Evolutionary conservation across 2,329 filamentous ascomycete species (phyloP).

Genomic region (Penicillium oxalicum): DNA sequence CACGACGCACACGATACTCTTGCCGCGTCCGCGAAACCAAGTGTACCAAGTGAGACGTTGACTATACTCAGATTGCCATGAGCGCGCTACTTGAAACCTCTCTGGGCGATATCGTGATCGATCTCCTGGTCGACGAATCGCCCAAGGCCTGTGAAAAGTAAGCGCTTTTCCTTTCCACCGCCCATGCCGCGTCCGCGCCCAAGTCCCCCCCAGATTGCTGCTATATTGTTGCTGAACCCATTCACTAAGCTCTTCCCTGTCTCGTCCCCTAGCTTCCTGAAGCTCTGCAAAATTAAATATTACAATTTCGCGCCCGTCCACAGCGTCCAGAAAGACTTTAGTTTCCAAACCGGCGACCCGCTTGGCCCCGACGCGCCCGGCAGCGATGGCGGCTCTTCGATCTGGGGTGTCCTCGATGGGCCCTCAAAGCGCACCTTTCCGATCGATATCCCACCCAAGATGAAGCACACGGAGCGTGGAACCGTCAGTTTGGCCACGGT

Average conservation of each 20-base stretch:
- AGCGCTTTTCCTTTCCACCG: slow-evolving; percentile 34
- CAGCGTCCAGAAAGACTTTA: slow-evolving; percentile 89
- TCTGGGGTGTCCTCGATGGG: slow-evolving; percentile 77
- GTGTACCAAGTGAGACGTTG: too few relatives aligned
- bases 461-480: slow-evolving; percentile 82
- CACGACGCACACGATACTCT: too few relatives aligned
- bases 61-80: slow-evolving; percentile 49
- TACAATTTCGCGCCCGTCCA: slow-evolving; percentile 96
- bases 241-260: slow-evolving; percentile 46
- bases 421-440: slow-evolving; percentile 69
- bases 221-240: slow-evolving; percentile 46
- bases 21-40: too few relatives aligned
- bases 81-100: slow-evolving; percentile 92
- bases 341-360: slow-evolving; percentile 92
- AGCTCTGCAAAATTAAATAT: slow-evolving; percentile 98
- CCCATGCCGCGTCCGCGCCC: not conserved
- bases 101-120: slow-evolving; percentile 87
- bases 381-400: slow-evolving; percentile 86
- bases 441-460: slow-evolving; percentile 76
- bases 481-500: slow-evolving; percentile 98
- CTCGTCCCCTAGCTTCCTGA: slow-evolving; percentile 67
- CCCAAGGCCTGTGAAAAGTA: slow-evolving; percentile 94
- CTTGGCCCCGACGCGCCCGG: slow-evolving; percentile 76
- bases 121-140: slow-evolving; percentile 80
- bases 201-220: slow-evolving; percentile 1